A percentile compares a stretch with the other conserved stretches of the same genome.
Evolutionary conservation across 148 eudicot species (phyloP).

Genomic region (Linanthus parryae): DNA sequence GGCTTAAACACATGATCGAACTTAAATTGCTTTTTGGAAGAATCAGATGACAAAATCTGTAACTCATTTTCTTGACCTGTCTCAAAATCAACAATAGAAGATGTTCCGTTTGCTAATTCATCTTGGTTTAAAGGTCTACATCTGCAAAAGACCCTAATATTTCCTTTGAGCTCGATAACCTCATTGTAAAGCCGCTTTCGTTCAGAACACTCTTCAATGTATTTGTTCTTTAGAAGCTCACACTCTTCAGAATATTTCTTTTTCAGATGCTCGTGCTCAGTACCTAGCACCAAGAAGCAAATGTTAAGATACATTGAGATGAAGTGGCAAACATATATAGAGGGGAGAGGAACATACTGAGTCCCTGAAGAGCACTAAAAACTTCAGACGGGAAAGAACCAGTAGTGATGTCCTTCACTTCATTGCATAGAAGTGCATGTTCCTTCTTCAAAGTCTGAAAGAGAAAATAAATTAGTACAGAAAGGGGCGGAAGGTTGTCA

Average conservation of each 20-base stretch:
- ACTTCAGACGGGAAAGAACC: conserved; percentile 62
- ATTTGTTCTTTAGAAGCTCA: conserved; percentile 55
- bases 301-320: background rate
- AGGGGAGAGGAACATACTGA: conserved; percentile 37
- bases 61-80: conserved; percentile 71
- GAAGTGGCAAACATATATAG: background rate
- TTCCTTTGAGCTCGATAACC: conserved; percentile 96
- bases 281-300: conserved; percentile 33
- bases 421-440: conserved; percentile 42
- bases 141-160: conserved; percentile 91
- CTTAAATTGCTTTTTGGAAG: conserved; percentile 83
- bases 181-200: conserved; percentile 88
- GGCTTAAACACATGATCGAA: conserved; percentile 91
- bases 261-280: conserved; percentile 63
- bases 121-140: conserved; percentile 76
- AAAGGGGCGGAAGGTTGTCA: background rate
- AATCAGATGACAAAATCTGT: conserved; percentile 60
- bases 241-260: conserved; percentile 54
- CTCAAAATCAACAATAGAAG: conserved; percentile 63
- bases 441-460: conserved; percentile 75
- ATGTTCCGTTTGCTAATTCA: conserved; percentile 52
- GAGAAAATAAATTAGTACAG: background rate
- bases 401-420: conserved; percentile 55
- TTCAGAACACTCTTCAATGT: conserved; percentile 55
- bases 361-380: conserved; percentile 55